Evolutionary conservation across 805 yeast species (phyloP).

Genomic region (Zygosaccharomyces kombuchaensis): DNA sequence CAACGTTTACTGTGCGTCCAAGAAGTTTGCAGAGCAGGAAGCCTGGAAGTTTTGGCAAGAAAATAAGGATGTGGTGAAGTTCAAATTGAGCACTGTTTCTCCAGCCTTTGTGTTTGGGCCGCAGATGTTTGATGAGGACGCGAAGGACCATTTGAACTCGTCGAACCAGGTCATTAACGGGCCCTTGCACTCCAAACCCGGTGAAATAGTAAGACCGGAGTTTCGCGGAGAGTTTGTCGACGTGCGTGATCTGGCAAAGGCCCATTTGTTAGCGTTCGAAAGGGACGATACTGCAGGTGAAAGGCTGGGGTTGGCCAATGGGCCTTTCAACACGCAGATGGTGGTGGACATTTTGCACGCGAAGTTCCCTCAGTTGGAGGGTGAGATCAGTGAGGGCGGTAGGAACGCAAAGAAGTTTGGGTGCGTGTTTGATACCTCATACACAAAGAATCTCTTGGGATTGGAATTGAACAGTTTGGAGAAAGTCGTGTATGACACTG

Average conservation of each 20-base stretch:
- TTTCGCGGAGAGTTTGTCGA: slow-evolving; percentile 38
- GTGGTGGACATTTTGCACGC: slow-evolving; percentile 32
- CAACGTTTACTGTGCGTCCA: slow-evolving; percentile 43
- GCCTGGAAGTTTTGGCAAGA: slow-evolving; percentile 46
- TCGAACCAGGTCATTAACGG: slow-evolving; percentile 35
- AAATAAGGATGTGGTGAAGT: slow-evolving; percentile 33
- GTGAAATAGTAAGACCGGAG: slow-evolving; percentile 25
- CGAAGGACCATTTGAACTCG: slow-evolving; percentile 34
- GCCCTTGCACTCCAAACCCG: slow-evolving; percentile 29
- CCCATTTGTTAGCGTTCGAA: slow-evolving; percentile 50
- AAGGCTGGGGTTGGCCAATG: slow-evolving; percentile 32
- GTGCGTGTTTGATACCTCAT: slow-evolving; percentile 15
- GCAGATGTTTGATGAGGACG: slow-evolving; percentile 40
- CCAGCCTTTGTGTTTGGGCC: slow-evolving; percentile 49
- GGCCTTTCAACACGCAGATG: slow-evolving; percentile 26
- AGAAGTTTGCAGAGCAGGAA: slow-evolving; percentile 49
- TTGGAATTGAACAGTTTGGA: slow-evolving; percentile 21
- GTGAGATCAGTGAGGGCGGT: slow-evolving; percentile 32
- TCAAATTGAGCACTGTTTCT: slow-evolving; percentile 38
- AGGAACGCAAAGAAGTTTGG: slow-evolving; percentile 8
- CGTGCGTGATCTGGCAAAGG: slow-evolving; percentile 59
- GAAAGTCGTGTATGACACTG: slow-evolving; percentile 23
- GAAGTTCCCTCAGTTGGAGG: slow-evolving; percentile 42
- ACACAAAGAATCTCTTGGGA: slow-evolving; percentile 23
- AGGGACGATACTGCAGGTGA: slow-evolving; percentile 34